Conservation (phyloP, 2,329 filamentous ascomycete genomes). For the Leptographium galeiforme region DNA sequence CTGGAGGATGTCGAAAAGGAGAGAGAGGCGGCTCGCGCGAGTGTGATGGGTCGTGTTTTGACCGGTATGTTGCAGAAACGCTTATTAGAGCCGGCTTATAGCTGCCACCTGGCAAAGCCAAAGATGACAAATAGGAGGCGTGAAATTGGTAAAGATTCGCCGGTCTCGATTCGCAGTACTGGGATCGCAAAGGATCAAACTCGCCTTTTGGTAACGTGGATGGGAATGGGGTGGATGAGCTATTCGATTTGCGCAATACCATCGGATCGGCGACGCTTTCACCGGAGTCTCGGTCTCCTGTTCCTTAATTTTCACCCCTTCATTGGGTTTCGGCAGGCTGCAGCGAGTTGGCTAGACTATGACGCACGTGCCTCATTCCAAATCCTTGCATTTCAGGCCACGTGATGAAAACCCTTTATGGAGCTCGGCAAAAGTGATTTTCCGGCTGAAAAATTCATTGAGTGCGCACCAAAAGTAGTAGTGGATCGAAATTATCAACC, state of each 20-base stretch:
- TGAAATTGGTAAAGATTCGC: neutral
- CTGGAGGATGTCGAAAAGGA: neutral
- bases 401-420: conserved; percentile 1
- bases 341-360: neutral
- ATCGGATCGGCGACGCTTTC: conserved; percentile 3
- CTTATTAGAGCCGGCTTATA: neutral
- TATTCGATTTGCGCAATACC: conserved; percentile 5
- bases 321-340: neutral
- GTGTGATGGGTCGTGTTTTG: neutral
- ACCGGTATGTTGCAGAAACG: neutral
- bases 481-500: conserved; percentile 5
- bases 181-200: too few species aligned
- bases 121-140: conserved; percentile 1
- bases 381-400: neutral
- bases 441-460: conserved; percentile 1
- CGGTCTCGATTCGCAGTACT: neutral
- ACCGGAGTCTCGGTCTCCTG: neutral
- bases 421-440: conserved; percentile 4
- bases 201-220: neutral
- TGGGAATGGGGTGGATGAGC: neutral
- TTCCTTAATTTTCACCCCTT: neutral
- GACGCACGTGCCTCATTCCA: neutral
- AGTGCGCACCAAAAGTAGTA: conserved; percentile 8
- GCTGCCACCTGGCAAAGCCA: neutral
- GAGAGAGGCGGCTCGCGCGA: neutral